Base-by-base conservation (phyloP, 257 asterid species). In the Ajuga chamaepitys region DNA sequence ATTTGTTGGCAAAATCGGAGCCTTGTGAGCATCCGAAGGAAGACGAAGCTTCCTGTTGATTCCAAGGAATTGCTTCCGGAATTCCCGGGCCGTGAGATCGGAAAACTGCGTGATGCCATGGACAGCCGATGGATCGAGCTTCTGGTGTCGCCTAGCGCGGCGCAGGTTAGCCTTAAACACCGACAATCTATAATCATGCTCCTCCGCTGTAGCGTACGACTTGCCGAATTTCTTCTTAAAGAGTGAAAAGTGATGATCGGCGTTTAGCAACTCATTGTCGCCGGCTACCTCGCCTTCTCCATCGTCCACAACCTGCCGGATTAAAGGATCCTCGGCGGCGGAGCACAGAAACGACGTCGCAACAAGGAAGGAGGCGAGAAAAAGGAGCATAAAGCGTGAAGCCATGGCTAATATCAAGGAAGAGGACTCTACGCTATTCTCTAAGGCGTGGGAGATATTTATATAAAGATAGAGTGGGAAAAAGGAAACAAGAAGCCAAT, bases 101-200 rank as follows among this genome's bases (percentile, higher is more conserved):
- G 95, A 91, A 79, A 91, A 91, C 79, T 46, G 79, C 70, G 98
- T 91, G 68, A 91, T 92, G 9, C 98, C 98, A 75, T 88, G 98
- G 7, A 70, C 84, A 28, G 98, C 96, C 28, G 94, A 74, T 10
- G 98, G 96, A 60, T 91, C 98, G 30, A 88, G 86, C 75, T 66
- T 73, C 91, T 88, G 96, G 82, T 86, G 86, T 16, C 81, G 82
- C 78, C 47, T 46, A 4, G 98, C 96, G 12, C 87, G 87, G 83
- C 78, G 95, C 78, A 91, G 53, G 74, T 88, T 91, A 71, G 94
- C 81, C 82, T 88, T 83, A 60, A 91, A 91, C 47, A 91, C 86
- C 30, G 83, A 60, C 11, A 91, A 66, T 62, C 97, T 77, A 58
- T 77, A 72, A 58, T 86, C 85, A 71, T 91, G 91, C 81, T 91